Evolutionary conservation across 139 green algal genomes (phyloP).

Genomic region (Chlorella sp.): DNA sequence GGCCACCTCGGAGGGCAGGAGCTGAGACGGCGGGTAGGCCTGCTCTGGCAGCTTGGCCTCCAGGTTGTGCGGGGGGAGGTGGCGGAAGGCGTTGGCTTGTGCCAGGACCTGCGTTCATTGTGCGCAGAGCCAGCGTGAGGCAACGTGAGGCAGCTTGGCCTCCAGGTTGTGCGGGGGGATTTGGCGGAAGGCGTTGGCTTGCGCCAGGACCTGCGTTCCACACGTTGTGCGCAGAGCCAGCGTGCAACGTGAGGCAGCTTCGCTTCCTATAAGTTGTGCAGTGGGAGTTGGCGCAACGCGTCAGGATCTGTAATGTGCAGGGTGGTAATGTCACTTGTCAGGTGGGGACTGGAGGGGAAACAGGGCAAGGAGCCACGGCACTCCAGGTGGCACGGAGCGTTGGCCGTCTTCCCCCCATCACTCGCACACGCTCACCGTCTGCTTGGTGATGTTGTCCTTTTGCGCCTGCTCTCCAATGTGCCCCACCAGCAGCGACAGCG

Average conservation of each 20-base stretch:
- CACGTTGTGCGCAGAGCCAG: too few species aligned
- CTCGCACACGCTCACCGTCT: conserved; percentile 12
- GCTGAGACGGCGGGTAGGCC: not conserved
- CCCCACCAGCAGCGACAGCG: conserved; percentile 6
- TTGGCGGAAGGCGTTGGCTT: not conserved
- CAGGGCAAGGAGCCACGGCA: too few species aligned
- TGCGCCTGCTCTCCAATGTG: not conserved
- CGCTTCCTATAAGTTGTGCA: too few species aligned
- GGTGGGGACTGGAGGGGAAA: too few species aligned
- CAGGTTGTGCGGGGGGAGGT: not conserved
- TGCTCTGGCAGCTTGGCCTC: not conserved
- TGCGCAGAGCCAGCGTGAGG: too few species aligned
- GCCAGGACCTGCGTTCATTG: not conserved
- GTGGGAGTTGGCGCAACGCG: too few species aligned
- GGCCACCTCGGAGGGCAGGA: not conserved
- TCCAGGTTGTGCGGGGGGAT: not conserved
- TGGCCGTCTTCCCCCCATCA: too few species aligned
- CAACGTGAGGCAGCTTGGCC: too few species aligned
- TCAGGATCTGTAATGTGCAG: too few species aligned
- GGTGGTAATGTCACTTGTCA: too few species aligned
- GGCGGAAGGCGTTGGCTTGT: not conserved
- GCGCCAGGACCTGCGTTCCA: not conserved
- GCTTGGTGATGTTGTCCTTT: conserved; percentile 4
- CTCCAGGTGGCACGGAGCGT: too few species aligned
- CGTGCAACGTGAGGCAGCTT: too few species aligned